Percentiles rank a stretch among this genome's conserved stretches.
Evolutionary conservation across 2,329 filamentous ascomycete genomes (phyloP).

Genomic region (Xylaria sp.): DNA sequence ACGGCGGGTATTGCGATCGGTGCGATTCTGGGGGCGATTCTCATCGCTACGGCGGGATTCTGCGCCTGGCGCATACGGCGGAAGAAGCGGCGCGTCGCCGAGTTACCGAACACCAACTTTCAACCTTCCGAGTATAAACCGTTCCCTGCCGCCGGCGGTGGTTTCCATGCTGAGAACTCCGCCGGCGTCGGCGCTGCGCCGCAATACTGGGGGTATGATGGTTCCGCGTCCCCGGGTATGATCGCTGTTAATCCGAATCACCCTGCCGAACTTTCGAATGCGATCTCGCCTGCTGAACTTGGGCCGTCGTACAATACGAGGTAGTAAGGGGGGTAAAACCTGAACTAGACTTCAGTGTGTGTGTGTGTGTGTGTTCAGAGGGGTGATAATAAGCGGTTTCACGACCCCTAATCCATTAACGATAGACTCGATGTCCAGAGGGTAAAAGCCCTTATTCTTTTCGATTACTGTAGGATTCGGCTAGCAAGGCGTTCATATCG

Average conservation of each 20-base stretch:
- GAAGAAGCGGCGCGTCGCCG: neutral
- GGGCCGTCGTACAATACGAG: neutral
- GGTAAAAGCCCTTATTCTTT: neutral
- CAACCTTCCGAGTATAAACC: constrained; percentile 7
- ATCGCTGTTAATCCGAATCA: constrained; percentile 11
- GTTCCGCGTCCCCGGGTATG: neutral
- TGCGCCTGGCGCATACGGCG: constrained; percentile 16
- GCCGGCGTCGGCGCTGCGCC: neutral
- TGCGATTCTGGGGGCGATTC: constrained; percentile 1
- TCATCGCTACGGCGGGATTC: constrained; percentile 16
- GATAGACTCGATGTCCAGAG: neutral
- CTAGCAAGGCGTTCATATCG: neutral
- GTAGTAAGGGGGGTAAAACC: neutral
- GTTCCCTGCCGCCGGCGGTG: neutral
- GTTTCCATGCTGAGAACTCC: neutral
- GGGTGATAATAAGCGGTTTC: neutral
- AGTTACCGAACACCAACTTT: neutral
- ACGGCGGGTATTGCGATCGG: constrained; percentile 25
- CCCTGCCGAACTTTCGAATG: constrained; percentile 17
- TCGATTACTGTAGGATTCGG: neutral
- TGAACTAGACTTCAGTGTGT: neutral
- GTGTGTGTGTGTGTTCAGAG: neutral
- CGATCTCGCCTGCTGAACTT: neutral
- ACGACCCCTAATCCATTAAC: neutral
- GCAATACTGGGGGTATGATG: neutral